These are phyloP conservation scores for Trichoderma asperellum DNA, from an alignment of 2,329 filamentous ascomycete species.

Conservation along the genomic window DNA sequence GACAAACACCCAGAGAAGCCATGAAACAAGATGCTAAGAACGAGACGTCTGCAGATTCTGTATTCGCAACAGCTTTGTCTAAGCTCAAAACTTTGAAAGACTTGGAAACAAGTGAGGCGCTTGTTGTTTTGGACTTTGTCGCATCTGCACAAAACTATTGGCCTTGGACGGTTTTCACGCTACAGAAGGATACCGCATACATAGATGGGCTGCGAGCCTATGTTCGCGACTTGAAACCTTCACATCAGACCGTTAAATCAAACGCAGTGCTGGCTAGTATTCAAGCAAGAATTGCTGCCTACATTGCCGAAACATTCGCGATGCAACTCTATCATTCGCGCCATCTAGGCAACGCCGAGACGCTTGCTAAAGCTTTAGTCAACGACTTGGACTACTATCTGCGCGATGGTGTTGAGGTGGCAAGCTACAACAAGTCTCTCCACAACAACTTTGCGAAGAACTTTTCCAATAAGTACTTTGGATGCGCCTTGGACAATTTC, in stretches of 20 bases:
- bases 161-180: conserved; percentile 87
- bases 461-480: conserved; percentile 75
- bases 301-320: conserved; percentile 83
- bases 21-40: conserved; percentile 61
- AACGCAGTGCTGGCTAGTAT: conserved; percentile 61
- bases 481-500: conserved; percentile 75
- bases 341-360: conserved; percentile 68
- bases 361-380: conserved; percentile 71
- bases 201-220: conserved; percentile 73
- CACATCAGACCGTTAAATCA: conserved; percentile 56
- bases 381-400: conserved; percentile 79
- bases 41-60: conserved; percentile 59
- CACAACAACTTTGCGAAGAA: conserved; percentile 86
- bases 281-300: conserved; percentile 74
- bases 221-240: conserved; percentile 61
- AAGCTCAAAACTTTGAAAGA: conserved; percentile 68
- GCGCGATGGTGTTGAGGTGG: conserved; percentile 75
- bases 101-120: conserved; percentile 66
- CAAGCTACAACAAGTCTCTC: conserved; percentile 83
- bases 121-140: conserved; percentile 84
- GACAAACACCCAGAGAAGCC: conserved; percentile 78
- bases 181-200: conserved; percentile 75
- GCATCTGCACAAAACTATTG: conserved; percentile 89
- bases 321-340: conserved; percentile 88
- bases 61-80: conserved; percentile 75